Base-by-base conservation (phyloP, 805 yeast genomes). In the Ogataea populi-albae region DNA sequence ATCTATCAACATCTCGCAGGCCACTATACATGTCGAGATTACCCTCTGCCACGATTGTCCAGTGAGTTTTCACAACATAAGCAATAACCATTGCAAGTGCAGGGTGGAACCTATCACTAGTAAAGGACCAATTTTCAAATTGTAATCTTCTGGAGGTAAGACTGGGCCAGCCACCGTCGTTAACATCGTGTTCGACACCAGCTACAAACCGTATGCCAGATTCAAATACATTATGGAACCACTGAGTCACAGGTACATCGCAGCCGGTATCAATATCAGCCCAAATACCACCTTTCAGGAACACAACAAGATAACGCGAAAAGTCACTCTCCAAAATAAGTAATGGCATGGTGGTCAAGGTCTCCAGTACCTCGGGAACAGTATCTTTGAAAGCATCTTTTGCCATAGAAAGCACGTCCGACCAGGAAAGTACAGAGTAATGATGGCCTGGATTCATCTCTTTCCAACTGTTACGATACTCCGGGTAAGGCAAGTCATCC, bases 141-240 rank as follows among this genome's bases (percentile, higher is more conserved):
- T 89, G 96, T 26, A 87, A 76, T 45, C 96, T 70, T 39, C 95
- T 71, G 0, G 95, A 88, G 51, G 85, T 87, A 81, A 88, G 82
- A 5, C 79, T 78, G 18, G 72, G 65, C 96, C 96, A 88, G 55
- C 85, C 95, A 0, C 77, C 79, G 44, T 95, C 68, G 57, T 88
- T 96, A 1, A 95, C 95, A 47, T 89, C 96, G 3, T 95, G 95
- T 55, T 88, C 97, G 26, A 88, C 81, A 1, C 96, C 96, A 5
- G 86, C 76, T 6, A 83, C 80, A 19, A 89, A 67, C 0, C 96
- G 95, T 2, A 86, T 74, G 17, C 41, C 35, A n/a, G 38, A 19
- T 20, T 44, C 37, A 29, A 16, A 50, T 52, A 11, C 41, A 34
- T 51, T 37, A 65, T 64, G 34, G 57, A 54, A 1, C 96, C 97